These are phyloP conservation scores for Cyclocybe cylindracea DNA, from an alignment of 768 basidiomycete species.

Conservation along the genomic window DNA sequence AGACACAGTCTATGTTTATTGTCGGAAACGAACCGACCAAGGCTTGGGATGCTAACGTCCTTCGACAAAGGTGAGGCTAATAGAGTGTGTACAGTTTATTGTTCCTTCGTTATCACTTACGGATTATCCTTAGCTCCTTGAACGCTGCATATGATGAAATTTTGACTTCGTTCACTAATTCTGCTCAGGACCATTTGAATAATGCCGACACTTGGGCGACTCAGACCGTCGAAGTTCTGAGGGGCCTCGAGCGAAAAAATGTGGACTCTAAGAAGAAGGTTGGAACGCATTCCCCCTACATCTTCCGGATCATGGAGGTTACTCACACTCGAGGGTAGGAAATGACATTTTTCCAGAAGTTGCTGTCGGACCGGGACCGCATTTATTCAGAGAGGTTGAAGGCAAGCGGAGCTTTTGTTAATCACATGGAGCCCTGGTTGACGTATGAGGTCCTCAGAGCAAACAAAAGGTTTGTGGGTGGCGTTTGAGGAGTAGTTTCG, in stretches of 20 bases:
- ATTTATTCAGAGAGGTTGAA: slow-evolving; percentile 68
- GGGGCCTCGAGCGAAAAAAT: slow-evolving; percentile 57
- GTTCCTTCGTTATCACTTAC: slow-evolving; percentile 9
- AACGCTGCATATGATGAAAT: slow-evolving; percentile 69
- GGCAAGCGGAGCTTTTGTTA: slow-evolving; percentile 36
- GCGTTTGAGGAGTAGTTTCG: not conserved
- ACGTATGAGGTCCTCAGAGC: slow-evolving; percentile 35
- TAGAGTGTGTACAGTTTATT: not conserved
- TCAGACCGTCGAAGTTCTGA: slow-evolving; percentile 67
- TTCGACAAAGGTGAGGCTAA: slow-evolving; percentile 53
- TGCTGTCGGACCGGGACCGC: slow-evolving; percentile 70
- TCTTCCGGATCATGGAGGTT: no score
- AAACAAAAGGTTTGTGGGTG: slow-evolving; percentile 57
- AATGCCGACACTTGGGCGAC: slow-evolving; percentile 61
- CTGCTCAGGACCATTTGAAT: slow-evolving; percentile 69
- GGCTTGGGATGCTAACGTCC: slow-evolving; percentile 49
- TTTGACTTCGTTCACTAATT: slow-evolving; percentile 56
- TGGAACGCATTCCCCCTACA: not conserved
- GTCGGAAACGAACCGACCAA: slow-evolving; percentile 73
- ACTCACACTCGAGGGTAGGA: slow-evolving; percentile 41
- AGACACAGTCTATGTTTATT: slow-evolving; percentile 52
- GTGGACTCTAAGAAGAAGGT: slow-evolving; percentile 75
- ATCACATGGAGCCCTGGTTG: slow-evolving; percentile 1
- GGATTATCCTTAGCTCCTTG: slow-evolving; percentile 55
- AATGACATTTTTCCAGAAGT: slow-evolving; percentile 68